Evolutionary conservation across 495 filamentous ascomycete genomes (phyloP), one percentile per base, ranked within the genome.

Genomic region (Usnea hakonensis): DNA sequence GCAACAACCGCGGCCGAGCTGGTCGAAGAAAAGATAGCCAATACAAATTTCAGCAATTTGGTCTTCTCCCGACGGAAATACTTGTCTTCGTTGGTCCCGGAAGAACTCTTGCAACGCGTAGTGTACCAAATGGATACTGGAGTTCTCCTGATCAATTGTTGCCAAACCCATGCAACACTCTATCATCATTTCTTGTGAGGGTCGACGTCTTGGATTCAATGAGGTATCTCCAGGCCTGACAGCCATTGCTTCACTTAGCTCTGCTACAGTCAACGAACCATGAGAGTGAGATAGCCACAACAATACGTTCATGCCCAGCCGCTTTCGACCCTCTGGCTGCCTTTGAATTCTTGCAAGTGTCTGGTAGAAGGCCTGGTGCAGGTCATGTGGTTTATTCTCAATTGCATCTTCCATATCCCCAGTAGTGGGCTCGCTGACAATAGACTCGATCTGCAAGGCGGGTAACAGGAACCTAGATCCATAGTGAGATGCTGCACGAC

Each of bases 321-420:
- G 38, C 17, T 32, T 46, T n/a, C 64, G 64, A 13, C 50, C 40
- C 3, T 57, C 41, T 40, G 64, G 37, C 58, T 61, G 58, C 8
- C 40, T 28, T 52, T 58, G 50, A 19, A 65, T 57, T 10, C 64
- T 41, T 30, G 54, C 40, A 16, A 62, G 23, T 28, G 58, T 65
- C 38, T 62, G 33, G 21, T 57, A 33, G 26, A 61, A 65, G n/a
- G 58, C 58, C n/a, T 40, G 38, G 26, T 65, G 37, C 28, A 65
- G 33, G 50, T 50, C 38, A 26, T 38, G 32, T 10, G 64, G 58
- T 28, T 52, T 23, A 36, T 32, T 14, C 17, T 55, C 53, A 57
- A 65, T 38, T 28, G 64, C 46, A 11, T 65, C 58, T 57, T 46
- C 32, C 64, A 65, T 65, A 14, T 62, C 58, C 32, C 58, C 58